Base-by-base conservation (phyloP, 148 eudicot genomes). In the Fagopyrum homotropicum region DNA sequence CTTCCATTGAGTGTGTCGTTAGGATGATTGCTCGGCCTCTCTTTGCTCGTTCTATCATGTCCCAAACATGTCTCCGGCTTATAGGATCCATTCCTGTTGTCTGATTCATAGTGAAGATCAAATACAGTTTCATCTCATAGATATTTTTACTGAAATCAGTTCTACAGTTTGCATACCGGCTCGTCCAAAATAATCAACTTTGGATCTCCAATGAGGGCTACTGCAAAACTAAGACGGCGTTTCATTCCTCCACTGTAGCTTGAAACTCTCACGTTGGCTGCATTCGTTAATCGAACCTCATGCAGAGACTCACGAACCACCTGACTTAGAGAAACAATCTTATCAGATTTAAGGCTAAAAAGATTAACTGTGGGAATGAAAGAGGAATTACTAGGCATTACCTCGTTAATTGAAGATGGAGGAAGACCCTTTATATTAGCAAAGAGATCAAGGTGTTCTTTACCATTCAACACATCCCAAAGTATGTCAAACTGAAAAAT, bases 11-110 rank as follows among this genome's bases (percentile, higher is more conserved):
- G 77, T 93, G 98, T 78, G 98, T 93, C 5, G 96, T 90, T 35
- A 93, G 82, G 74, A 93, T 75, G 40, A 93, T 83, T 9, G 91
- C 89, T 43, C 96, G 83, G 45, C 93, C 96, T 78, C 79, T 88
- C 76, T 93, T 93, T 73, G 98, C 94, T 68, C 87, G 80, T 77
- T 89, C 98, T 80, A 93, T 93, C 73, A 93, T 90, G 86, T 93
- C 98, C 98, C 94, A 93, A 47, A 91, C 93, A 73, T 89, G 95
- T 77, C 98, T 88, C 76, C 97, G 79, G 77, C 91, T 93, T 50
- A 93, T 85, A 40, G 97, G 97, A 86, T 91, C 98, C 98, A 93
- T 93, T 15, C 98, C 98, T 49, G 98, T 93, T 11, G 98, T 93
- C 98, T 93, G 84, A 16, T 59, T 45, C 17, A 50, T 8, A 71